These are phyloP conservation scores for Colletotrichum tropicicola DNA, from an alignment of 2,329 filamentous ascomycete genomes.

Conservation along the genomic window DNA sequence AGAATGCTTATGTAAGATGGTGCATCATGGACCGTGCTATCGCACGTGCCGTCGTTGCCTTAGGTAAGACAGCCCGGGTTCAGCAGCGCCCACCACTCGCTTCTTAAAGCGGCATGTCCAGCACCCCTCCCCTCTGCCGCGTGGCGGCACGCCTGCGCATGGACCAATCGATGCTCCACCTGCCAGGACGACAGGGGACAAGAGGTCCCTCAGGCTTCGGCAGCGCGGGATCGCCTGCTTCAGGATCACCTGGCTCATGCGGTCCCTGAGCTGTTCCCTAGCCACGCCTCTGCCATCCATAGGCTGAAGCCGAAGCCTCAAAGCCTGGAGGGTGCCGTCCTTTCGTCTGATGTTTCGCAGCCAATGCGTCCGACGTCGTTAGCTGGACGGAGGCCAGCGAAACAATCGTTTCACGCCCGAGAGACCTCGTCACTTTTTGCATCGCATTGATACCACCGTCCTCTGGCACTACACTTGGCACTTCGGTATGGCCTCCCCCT, in stretches of 20 bases:
- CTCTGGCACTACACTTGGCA: background rate
- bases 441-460: slow-evolving; percentile 28
- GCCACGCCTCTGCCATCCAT: slow-evolving; percentile 8
- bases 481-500: slow-evolving; percentile 18
- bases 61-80: too few species aligned
- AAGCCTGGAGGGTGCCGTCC: background rate
- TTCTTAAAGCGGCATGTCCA: background rate
- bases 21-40: background rate
- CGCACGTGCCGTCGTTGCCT: too few species aligned
- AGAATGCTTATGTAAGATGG: background rate
- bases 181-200: slow-evolving; percentile 16
- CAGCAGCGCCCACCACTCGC: background rate
- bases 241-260: slow-evolving; percentile 24
- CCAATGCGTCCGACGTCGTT: slow-evolving; percentile 18
- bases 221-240: slow-evolving; percentile 26
- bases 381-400: slow-evolving; percentile 20
- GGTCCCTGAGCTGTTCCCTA: slow-evolving; percentile 15
- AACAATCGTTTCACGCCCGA: slow-evolving; percentile 24
- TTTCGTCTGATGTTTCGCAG: slow-evolving; percentile 22
- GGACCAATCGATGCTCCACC: slow-evolving; percentile 19
- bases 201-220: slow-evolving; percentile 20
- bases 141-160: slow-evolving; percentile 6
- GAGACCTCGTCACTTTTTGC: slow-evolving; percentile 23
- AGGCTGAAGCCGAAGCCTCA: background rate
- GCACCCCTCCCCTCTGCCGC: background rate